Percentiles rank a stretch among this genome's conserved stretches.
Evolutionary conservation across 1,284 basidiomycete genomes (phyloP).

Genomic region (Trametes hirsuta): DNA sequence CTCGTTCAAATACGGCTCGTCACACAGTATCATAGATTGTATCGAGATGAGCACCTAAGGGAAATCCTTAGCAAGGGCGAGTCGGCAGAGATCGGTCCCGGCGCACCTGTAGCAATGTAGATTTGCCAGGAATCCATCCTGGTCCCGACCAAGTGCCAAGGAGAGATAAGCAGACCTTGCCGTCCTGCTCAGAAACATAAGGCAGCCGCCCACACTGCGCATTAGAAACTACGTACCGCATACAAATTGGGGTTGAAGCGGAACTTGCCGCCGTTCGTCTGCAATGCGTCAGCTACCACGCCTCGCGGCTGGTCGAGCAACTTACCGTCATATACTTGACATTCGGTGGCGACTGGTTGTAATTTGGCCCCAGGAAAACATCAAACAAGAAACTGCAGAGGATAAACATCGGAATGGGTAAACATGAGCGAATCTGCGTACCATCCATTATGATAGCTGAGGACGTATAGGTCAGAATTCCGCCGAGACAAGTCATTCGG

Average conservation of each 20-base stretch:
- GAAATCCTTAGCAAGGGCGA: not conserved
- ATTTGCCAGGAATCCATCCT: slow-evolving; percentile 86
- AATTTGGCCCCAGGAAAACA: slow-evolving; percentile 84
- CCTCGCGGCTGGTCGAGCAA: not conserved
- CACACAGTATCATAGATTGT: slow-evolving; percentile 90
- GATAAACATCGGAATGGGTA: not conserved
- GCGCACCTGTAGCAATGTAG: slow-evolving; percentile 63
- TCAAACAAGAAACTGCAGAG: slow-evolving; percentile 73
- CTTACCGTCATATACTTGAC: slow-evolving; percentile 90
- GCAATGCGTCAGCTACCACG: slow-evolving; percentile 1
- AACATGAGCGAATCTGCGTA: slow-evolving; percentile 38
- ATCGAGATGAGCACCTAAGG: slow-evolving; percentile 86
- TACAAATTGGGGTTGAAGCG: slow-evolving; percentile 93
- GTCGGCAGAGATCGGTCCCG: not conserved
- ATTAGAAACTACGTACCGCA: slow-evolving; percentile 53
- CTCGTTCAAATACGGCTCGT: slow-evolving; percentile 89
- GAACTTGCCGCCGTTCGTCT: slow-evolving; percentile 88
- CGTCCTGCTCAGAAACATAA: slow-evolving; percentile 54
- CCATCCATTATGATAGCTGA: slow-evolving; percentile 84
- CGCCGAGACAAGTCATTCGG: not conserved
- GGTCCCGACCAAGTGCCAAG: slow-evolving; percentile 93
- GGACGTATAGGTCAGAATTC: not conserved
- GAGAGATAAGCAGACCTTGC: slow-evolving; percentile 89
- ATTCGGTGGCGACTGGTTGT: slow-evolving; percentile 79
- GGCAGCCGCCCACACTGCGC: not conserved